These are phyloP conservation scores for Panicum virgatum DNA, from an alignment of 202 grass and related monocot genomes.

Conservation along the genomic window DNA sequence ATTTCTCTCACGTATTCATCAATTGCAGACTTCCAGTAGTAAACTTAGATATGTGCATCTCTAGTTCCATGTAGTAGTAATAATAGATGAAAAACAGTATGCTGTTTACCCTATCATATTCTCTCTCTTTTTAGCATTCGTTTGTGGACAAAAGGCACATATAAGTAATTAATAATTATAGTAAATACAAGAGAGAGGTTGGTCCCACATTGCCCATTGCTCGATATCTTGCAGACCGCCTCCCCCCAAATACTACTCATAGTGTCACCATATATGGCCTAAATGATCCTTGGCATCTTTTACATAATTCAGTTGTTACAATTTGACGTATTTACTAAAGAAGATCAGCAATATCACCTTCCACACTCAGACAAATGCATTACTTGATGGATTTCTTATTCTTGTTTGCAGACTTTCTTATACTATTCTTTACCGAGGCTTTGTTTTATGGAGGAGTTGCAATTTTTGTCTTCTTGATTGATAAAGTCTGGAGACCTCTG, in stretches of 20 bases:
- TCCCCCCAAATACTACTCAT: background rate
- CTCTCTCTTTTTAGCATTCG: constrained; percentile 10
- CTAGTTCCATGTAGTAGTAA: constrained; percentile 11
- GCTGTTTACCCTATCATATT: background rate
- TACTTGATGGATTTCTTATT: constrained; percentile 31
- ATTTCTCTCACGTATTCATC: background rate
- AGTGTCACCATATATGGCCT: background rate
- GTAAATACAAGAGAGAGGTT: background rate
- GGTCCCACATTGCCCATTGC: background rate
- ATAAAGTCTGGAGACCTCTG: constrained; percentile 80
- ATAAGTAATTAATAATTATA: background rate
- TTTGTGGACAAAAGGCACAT: constrained; percentile 6
- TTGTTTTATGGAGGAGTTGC: constrained; percentile 85
- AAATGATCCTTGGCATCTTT: constrained; percentile 5
- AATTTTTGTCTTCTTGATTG: constrained; percentile 84
- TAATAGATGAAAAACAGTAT: background rate
- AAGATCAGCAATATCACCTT: background rate
- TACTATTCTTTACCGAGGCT: constrained; percentile 98
- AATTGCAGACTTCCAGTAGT: background rate
- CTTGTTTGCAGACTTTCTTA: constrained; percentile 84
- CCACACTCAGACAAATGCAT: background rate
- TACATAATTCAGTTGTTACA: constrained; percentile 13
- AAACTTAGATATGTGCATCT: constrained; percentile 10
- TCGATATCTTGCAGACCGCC: background rate
- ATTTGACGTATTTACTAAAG: background rate